Conservation (phyloP, 2,329 filamentous ascomycete species). For the Didymella sp. region DNA sequence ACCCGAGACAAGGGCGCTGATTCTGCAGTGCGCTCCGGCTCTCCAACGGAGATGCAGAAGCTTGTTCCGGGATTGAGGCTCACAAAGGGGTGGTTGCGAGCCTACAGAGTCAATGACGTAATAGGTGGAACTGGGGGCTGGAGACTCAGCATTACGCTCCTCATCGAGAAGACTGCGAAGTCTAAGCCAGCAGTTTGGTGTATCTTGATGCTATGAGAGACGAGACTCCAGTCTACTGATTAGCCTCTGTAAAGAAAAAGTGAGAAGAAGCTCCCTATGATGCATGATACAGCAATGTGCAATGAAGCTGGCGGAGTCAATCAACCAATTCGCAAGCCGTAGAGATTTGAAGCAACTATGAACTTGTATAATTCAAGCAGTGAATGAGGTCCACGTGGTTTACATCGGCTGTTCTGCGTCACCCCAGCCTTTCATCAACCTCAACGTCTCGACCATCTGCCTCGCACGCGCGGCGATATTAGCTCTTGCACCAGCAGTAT, state of each 20-base stretch:
- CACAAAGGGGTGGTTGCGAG: background rate
- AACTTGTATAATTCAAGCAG: background rate
- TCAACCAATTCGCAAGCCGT: too few species aligned
- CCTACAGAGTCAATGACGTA: conserved; percentile 10
- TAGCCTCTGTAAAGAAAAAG: background rate
- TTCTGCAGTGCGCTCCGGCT: conserved; percentile 20
- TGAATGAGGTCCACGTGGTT: background rate
- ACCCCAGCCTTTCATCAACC: conserved; percentile 24
- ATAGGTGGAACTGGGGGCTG: background rate
- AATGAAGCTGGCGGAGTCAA: too few species aligned
- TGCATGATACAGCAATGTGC: too few species aligned
- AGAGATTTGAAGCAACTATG: background rate
- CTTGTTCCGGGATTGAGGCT: background rate
- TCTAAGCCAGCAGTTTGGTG: background rate
- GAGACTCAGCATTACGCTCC: background rate
- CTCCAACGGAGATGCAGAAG: conserved; percentile 24
- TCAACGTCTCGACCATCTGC: too few species aligned
- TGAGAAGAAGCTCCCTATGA: too few species aligned
- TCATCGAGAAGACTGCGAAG: background rate
- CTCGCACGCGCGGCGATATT: background rate
- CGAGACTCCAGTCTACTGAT: background rate
- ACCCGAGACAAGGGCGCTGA: conserved; percentile 9
- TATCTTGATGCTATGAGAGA: background rate
- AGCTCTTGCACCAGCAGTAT: background rate
- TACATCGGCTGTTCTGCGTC: background rate